Conservation (phyloP, 352 stramenopile species). For the Pythium rishiriense region DNA sequence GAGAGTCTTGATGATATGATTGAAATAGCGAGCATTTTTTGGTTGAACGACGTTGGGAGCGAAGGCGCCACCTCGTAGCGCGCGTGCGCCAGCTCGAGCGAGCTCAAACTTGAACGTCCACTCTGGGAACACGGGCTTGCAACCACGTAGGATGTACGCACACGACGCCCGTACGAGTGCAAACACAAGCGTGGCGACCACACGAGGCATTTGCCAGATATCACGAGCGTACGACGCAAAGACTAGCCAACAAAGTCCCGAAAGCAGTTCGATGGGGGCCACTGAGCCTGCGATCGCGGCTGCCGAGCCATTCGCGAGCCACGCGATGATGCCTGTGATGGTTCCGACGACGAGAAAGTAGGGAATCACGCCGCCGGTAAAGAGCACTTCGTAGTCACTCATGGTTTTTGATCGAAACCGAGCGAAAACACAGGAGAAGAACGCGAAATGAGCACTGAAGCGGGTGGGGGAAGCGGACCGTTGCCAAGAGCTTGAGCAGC, state of each 20-base stretch:
- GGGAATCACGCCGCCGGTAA: background rate
- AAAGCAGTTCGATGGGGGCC: background rate
- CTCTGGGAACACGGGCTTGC: slow-evolving; percentile 19
- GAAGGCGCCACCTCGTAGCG: slow-evolving; percentile 14
- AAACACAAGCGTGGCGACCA: slow-evolving; percentile 8
- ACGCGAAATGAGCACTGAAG: no score
- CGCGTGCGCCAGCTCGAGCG: slow-evolving; percentile 9
- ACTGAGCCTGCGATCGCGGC: background rate
- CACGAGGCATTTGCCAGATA: slow-evolving; percentile 23
- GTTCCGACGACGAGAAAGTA: slow-evolving; percentile 7
- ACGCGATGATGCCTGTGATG: background rate
- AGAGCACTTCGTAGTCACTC: slow-evolving; percentile 14
- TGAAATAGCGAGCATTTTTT: slow-evolving; percentile 17
- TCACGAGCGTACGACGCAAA: slow-evolving; percentile 14
- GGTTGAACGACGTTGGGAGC: slow-evolving; percentile 13
- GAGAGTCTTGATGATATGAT: slow-evolving; percentile 3
- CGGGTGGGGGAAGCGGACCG: no score
- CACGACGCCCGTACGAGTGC: slow-evolving; percentile 1
- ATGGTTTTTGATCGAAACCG: no score
- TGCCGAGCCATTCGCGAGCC: background rate
- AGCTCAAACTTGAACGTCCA: slow-evolving; percentile 27
- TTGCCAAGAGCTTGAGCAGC: no score
- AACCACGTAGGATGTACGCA: slow-evolving; percentile 13
- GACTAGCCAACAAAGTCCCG: slow-evolving; percentile 6
- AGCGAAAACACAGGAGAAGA: no score